phyloP scores from a whole-genome alignment of 371 early-diverging fungal species.

The Mortierella sp. region DNA sequence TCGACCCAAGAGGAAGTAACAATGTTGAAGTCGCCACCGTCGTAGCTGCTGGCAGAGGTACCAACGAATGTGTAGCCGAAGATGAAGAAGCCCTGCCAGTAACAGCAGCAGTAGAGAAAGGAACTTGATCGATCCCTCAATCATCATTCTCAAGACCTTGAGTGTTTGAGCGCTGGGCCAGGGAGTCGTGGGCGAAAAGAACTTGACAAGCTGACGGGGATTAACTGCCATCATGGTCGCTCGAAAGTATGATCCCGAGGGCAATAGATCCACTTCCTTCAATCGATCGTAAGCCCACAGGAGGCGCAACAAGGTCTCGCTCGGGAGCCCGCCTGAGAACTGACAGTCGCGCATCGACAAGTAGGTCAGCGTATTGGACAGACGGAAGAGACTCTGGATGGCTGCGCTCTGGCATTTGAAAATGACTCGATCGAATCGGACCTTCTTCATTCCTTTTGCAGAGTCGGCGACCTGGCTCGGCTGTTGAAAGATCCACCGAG shows the following conservation, averaged over 20 bases:
- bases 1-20: not conserved
- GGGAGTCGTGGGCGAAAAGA: not conserved
- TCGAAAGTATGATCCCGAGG: not conserved
- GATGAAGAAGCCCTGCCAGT: not conserved
- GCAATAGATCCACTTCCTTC: slow-evolving; percentile 3
- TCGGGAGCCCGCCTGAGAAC: not conserved
- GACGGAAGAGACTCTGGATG: not conserved
- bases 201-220: not conserved
- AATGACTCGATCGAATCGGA: not conserved
- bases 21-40: not conserved
- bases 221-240: not conserved
- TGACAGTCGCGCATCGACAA: not conserved
- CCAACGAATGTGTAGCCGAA: not conserved
- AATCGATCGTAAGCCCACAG: not conserved
- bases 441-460: not conserved
- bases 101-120: not conserved
- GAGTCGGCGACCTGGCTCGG: too few species aligned
- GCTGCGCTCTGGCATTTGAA: not conserved
- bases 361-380: slow-evolving; percentile 1
- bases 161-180: not conserved
- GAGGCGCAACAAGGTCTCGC: not conserved
- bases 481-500: not conserved
- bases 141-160: not conserved
- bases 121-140: not conserved
- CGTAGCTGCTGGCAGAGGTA: not conserved